phyloP scores from a whole-genome alignment of 768 basidiomycete genomes.

The Cubamyces lactineus region DNA sequence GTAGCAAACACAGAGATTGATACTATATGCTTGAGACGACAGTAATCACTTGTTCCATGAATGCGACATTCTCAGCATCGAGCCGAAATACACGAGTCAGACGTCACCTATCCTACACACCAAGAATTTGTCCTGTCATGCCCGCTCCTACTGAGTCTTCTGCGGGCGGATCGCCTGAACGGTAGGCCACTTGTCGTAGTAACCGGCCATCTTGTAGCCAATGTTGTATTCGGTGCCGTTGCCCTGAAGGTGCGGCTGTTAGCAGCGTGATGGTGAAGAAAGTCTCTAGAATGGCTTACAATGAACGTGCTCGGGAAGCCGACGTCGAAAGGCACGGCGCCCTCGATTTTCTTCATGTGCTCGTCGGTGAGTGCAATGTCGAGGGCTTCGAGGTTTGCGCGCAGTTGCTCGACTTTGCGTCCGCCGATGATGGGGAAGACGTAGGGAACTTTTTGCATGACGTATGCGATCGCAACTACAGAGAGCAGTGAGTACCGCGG shows the following conservation, averaged over 20 bases:
- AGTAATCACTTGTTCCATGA: too few species aligned
- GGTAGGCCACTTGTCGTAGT: slow-evolving; percentile 30
- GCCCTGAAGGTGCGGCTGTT: slow-evolving; percentile 2
- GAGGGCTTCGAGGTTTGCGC: slow-evolving; percentile 19
- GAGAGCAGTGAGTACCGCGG: background rate
- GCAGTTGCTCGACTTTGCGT: slow-evolving; percentile 15
- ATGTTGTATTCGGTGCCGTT: slow-evolving; percentile 19
- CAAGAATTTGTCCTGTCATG: too few species aligned
- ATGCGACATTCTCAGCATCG: too few species aligned
- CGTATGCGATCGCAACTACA: slow-evolving; percentile 27
- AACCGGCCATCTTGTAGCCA: slow-evolving; percentile 20
- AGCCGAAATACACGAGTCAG: too few species aligned
- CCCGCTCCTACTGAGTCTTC: too few species aligned
- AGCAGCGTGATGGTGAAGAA: too few species aligned
- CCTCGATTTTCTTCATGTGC: slow-evolving; percentile 28
- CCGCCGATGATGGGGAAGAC: slow-evolving; percentile 22
- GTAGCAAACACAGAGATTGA: too few species aligned
- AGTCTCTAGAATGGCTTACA: background rate
- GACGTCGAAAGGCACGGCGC: slow-evolving; percentile 25
- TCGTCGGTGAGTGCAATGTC: slow-evolving; percentile 16
- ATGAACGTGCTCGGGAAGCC: slow-evolving; percentile 26
- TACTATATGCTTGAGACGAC: too few species aligned
- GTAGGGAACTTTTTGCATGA: slow-evolving; percentile 32
- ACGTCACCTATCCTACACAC: too few species aligned
- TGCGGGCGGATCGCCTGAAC: slow-evolving; percentile 26